Percentiles rank a stretch among this genome's conserved stretches.
Evolutionary conservation across 805 yeast species (phyloP).

Genomic region (Myxozyma sirexii): DNA sequence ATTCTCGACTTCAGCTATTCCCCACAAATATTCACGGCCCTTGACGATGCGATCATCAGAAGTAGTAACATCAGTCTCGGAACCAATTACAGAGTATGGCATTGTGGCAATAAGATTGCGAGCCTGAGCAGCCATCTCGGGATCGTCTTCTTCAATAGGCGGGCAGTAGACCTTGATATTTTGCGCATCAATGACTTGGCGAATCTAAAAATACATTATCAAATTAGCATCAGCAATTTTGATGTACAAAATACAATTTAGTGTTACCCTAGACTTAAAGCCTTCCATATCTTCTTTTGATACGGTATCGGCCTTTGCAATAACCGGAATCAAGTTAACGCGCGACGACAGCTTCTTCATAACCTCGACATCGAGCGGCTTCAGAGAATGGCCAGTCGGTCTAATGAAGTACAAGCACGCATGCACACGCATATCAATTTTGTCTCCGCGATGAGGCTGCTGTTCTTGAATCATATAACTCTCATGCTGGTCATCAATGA

Average conservation of each 20-base stretch:
- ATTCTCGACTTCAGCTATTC: slow-evolving; percentile 91
- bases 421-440: slow-evolving; percentile 72
- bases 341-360: slow-evolving; percentile 71
- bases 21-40: slow-evolving; percentile 97
- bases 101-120: slow-evolving; percentile 45
- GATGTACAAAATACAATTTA: too few relatives aligned
- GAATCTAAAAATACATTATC: slow-evolving; percentile 41
- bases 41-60: slow-evolving; percentile 79
- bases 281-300: slow-evolving; percentile 56
- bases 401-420: slow-evolving; percentile 81
- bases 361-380: slow-evolving; percentile 68
- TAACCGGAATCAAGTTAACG: slow-evolving; percentile 79
- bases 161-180: slow-evolving; percentile 61
- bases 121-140: slow-evolving; percentile 39
- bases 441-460: slow-evolving; percentile 62
- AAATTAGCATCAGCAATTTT: too few relatives aligned
- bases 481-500: slow-evolving; percentile 78
- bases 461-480: slow-evolving; percentile 71
- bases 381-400: slow-evolving; percentile 64
- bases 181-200: slow-evolving; percentile 54
- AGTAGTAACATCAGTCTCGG: slow-evolving; percentile 69
- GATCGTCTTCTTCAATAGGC: slow-evolving; percentile 47
- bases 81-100: slow-evolving; percentile 95
- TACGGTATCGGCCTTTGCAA: slow-evolving; percentile 78
- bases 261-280: slow-evolving; percentile 51